phyloP scores from a whole-genome alignment of 352 stramenopile genomes.

The Globisporangium nagaii region DNA sequence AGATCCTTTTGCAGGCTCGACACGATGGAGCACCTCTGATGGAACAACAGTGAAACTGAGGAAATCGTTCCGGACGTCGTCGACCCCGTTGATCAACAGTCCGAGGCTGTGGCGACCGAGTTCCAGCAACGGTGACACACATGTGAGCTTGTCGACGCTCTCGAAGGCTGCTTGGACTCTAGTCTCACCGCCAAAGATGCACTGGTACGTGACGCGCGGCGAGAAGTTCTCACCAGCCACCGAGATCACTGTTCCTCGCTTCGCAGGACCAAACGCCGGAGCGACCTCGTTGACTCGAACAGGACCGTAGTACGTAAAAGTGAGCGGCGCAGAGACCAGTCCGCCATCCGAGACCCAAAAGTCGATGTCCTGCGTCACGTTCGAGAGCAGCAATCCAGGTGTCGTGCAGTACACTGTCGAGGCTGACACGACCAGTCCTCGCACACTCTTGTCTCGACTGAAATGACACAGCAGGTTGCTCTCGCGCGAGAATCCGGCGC shows the following conservation, averaged over 20 bases:
- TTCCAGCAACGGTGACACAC: conserved; percentile 20
- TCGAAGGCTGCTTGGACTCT: conserved; percentile 5
- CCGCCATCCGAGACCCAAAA: conserved; percentile 31
- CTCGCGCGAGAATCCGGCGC: conserved; percentile 18
- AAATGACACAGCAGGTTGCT: conserved; percentile 29
- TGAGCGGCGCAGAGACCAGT: conserved; percentile 13
- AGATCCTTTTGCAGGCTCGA: conserved; percentile 23
- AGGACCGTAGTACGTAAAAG: conserved; percentile 19
- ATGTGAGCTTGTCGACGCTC: conserved; percentile 10
- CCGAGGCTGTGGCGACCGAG: conserved; percentile 23
- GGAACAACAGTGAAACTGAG: conserved; percentile 26
- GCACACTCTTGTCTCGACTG: conserved; percentile 5
- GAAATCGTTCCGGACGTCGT: conserved; percentile 20
- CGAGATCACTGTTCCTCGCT: conserved; percentile 22
- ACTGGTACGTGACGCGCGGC: conserved; percentile 15
- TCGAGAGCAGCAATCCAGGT: conserved; percentile 8
- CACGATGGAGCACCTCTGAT: conserved; percentile 21
- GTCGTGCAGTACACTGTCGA: conserved; percentile 17
- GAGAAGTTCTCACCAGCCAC: conserved; percentile 21
- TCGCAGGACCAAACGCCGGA: conserved; percentile 25
- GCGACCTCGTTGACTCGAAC: conserved; percentile 9
- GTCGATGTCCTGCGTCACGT: conserved; percentile 9
- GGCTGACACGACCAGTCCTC: conserved; percentile 17
- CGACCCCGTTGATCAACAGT: conserved; percentile 18
- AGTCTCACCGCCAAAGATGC: conserved; percentile 23